These are phyloP conservation scores for Cucumis hystrix DNA, from an alignment of 306 rosid genomes.

Conservation along the genomic window DNA sequence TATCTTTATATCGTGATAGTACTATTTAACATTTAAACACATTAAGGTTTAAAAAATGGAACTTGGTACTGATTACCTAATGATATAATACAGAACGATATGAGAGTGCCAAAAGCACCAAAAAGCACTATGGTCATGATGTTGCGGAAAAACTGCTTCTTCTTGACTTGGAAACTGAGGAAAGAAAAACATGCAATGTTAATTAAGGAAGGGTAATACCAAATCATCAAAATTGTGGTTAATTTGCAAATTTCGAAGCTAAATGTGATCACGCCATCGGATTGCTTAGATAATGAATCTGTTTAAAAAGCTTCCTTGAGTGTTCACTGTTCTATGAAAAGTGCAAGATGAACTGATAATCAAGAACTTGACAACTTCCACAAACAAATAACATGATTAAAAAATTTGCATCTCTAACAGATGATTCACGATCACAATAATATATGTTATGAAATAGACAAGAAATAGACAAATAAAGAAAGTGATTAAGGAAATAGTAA, in stretches of 20 bases:
- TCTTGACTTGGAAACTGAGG: slow-evolving; percentile 88
- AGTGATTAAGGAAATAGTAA: too few species aligned
- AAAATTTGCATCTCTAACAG: not conserved
- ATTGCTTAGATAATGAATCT: not conserved
- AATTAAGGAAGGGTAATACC: not conserved
- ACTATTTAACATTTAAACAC: not conserved
- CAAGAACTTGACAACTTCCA: not conserved
- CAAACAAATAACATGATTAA: not conserved
- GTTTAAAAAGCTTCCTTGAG: not conserved
- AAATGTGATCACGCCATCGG: not conserved
- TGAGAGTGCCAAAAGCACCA: slow-evolving; percentile 87
- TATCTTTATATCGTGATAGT: not conserved
- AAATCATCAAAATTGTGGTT: not conserved
- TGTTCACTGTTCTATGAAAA: not conserved
- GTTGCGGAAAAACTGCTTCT: slow-evolving; percentile 89
- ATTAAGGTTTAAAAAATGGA: not conserved
- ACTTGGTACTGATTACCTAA: slow-evolving; percentile 30
- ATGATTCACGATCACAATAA: not conserved
- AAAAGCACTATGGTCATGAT: slow-evolving; percentile 80
- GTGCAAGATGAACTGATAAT: not conserved
- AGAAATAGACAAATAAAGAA: too few species aligned
- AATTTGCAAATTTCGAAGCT: not conserved
- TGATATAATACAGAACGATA: slow-evolving; percentile 81
- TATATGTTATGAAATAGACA: not conserved
- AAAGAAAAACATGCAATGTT: slow-evolving; percentile 7